phyloP scores from a whole-genome alignment of 2,329 filamentous ascomycete genomes.

The Pezizomycotina sp. region DNA sequence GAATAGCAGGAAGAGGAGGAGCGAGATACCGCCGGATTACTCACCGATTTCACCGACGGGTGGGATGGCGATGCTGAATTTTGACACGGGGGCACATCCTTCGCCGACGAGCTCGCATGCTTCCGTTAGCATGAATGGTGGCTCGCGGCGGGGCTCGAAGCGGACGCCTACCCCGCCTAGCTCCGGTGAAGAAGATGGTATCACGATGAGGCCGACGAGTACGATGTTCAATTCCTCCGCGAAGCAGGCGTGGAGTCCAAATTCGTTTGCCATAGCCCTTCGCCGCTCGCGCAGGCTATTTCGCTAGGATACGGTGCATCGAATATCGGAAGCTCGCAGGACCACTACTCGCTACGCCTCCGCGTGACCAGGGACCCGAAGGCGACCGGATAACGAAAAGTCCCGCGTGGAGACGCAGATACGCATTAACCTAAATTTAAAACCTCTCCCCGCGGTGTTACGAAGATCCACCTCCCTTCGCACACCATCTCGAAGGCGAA shows the following conservation, averaged over 20 bases:
- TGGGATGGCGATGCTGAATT: slow-evolving; percentile 12
- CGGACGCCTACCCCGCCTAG: slow-evolving; percentile 12
- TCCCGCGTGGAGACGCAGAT: slow-evolving; percentile 96
- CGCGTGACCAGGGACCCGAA: slow-evolving; percentile 19
- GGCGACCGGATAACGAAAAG: slow-evolving; percentile 35
- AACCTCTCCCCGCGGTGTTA: slow-evolving; percentile 59
- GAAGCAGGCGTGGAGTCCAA: slow-evolving; percentile 15
- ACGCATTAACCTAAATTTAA: slow-evolving; percentile 64
- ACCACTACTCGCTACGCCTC: slow-evolving; percentile 13
- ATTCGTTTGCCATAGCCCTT: slow-evolving; percentile 14
- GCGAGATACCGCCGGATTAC: slow-evolving; percentile 12
- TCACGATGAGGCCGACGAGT: slow-evolving; percentile 12
- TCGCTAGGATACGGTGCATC: slow-evolving; percentile 13
- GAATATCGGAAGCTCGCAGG: slow-evolving; percentile 5
- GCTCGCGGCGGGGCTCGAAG: slow-evolving; percentile 7
- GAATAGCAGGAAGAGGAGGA: slow-evolving; percentile 14
- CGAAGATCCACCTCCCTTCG: slow-evolving; percentile 67
- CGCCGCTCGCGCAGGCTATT: slow-evolving; percentile 11
- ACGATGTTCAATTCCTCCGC: slow-evolving; percentile 10
- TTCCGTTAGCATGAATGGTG: slow-evolving; percentile 10
- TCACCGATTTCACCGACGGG: slow-evolving; percentile 14
- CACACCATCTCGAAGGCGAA: slow-evolving; percentile 93
- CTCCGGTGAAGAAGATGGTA: slow-evolving; percentile 12
- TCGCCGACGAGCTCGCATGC: slow-evolving; percentile 16
- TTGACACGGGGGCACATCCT: slow-evolving; percentile 12